Evolutionary conservation across 139 green algal genomes (phyloP).

Genomic region (Volvox reticuliferus): DNA sequence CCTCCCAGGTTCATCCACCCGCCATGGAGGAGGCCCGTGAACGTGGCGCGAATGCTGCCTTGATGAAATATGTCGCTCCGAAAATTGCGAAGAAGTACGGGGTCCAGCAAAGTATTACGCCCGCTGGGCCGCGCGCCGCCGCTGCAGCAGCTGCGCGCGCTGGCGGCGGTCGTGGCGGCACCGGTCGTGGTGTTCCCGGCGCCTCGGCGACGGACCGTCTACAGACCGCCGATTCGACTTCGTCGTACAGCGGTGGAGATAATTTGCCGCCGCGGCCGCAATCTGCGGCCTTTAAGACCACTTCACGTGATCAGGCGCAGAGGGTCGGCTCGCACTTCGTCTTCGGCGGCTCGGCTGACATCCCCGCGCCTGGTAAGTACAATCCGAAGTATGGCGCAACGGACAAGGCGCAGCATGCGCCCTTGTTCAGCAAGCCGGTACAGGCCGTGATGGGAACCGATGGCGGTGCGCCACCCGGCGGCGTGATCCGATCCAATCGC

Average conservation of each 20-base stretch:
- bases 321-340: not conserved
- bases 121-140: not conserved
- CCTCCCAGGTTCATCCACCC: not conserved
- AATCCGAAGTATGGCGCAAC: constrained; percentile 2
- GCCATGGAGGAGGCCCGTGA: not conserved
- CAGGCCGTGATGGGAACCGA: no score
- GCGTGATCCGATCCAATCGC: not conserved
- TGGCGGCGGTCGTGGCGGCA: not conserved
- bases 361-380: constrained; percentile 16
- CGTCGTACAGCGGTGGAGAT: not conserved
- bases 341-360: not conserved
- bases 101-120: constrained; percentile 16
- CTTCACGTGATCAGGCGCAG: not conserved
- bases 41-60: not conserved
- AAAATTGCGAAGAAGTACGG: constrained; percentile 38
- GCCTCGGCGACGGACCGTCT: not conserved
- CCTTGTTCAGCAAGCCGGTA: not conserved
- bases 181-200: not conserved
- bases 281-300: not conserved
- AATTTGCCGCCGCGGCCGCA: constrained; percentile 7
- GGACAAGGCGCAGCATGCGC: constrained; percentile 12
- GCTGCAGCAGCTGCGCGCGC: not conserved
- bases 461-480: not conserved
- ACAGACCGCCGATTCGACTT: not conserved
- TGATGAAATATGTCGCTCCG: constrained; percentile 38